These are phyloP conservation scores for Penicillium manginii DNA, from an alignment of 495 filamentous ascomycete species.

Conservation along the genomic window DNA sequence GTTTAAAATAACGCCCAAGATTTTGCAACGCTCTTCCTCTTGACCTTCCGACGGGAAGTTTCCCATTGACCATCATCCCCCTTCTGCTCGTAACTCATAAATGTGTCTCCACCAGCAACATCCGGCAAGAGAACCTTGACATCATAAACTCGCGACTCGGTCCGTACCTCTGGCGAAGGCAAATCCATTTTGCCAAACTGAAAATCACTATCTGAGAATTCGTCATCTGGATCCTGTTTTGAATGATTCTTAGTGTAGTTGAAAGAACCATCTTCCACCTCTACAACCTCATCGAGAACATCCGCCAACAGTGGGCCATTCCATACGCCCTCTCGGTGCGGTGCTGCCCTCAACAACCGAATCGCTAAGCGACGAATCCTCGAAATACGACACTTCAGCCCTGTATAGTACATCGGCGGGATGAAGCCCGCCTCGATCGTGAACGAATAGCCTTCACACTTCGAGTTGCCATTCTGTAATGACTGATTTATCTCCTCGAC, in stretches of 20 bases:
- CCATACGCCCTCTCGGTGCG: slow-evolving; percentile 61
- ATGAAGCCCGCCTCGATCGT: slow-evolving; percentile 54
- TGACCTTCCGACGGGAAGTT: slow-evolving; percentile 5
- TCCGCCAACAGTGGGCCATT: slow-evolving; percentile 22
- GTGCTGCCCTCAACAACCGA: slow-evolving; percentile 32
- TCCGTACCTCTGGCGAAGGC: slow-evolving; percentile 4
- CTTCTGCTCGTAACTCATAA: slow-evolving; percentile 19
- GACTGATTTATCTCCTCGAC: not conserved
- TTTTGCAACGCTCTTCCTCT: not conserved
- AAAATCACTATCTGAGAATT: not conserved
- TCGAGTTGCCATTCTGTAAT: slow-evolving; percentile 1
- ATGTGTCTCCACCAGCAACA: slow-evolving; percentile 8
- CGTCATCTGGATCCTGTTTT: slow-evolving; percentile 12
- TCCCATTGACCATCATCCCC: slow-evolving; percentile 5
- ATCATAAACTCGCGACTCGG: slow-evolving; percentile 14
- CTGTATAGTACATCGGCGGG: slow-evolving; percentile 55
- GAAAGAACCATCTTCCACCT: slow-evolving; percentile 26
- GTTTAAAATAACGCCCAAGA: not conserved
- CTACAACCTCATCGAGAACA: slow-evolving; percentile 20
- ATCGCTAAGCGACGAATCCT: slow-evolving; percentile 49
- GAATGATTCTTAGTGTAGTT: slow-evolving; percentile 10
- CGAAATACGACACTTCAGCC: slow-evolving; percentile 59
- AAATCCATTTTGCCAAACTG: slow-evolving; percentile 8
- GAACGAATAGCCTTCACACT: slow-evolving; percentile 29
- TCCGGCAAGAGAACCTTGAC: slow-evolving; percentile 19